Conservation (phyloP, 164 flowering plant species). For the Magnolia officinalis region DNA sequence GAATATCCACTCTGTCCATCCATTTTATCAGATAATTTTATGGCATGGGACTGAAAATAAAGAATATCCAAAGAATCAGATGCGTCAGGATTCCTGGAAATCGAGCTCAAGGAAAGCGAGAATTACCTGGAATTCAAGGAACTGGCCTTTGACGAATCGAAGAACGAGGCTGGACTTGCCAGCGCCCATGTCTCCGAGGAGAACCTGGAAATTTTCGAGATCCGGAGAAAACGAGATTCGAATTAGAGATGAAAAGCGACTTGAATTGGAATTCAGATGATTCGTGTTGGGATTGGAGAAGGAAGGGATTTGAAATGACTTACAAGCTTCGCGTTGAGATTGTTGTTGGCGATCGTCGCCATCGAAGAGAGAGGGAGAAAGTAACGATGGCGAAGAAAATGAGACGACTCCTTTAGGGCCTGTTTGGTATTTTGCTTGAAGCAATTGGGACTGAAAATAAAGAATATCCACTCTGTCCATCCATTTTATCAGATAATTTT, state of each 20-base stretch:
- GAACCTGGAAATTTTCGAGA: constrained; percentile 33
- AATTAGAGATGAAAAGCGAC: not conserved
- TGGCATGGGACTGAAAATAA: too few relatives aligned
- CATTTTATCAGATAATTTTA: too few relatives aligned
- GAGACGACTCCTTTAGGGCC: not conserved
- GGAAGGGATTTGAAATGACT: constrained; percentile 14
- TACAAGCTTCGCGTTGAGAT: constrained; percentile 71
- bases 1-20: too few relatives aligned
- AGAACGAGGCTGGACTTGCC: constrained; percentile 67
- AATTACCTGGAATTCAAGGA: constrained; percentile 58
- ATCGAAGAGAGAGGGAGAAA: constrained; percentile 21
- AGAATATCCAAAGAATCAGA: too few relatives aligned
- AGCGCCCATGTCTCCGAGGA: constrained; percentile 67
- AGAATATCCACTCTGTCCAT: too few relatives aligned
- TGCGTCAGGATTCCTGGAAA: not conserved
- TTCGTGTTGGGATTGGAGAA: not conserved
- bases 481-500: too few relatives aligned
- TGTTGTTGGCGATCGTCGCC: constrained; percentile 60
- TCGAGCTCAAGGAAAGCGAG: not conserved
- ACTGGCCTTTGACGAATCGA: constrained; percentile 68
- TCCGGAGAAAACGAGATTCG: not conserved
- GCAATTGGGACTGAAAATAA: too few relatives aligned
- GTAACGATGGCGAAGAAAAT: not conserved
- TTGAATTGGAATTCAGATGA: not conserved
- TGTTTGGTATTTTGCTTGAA: too few relatives aligned